Percentiles rank a stretch among this genome's conserved stretches.
Conservation (phyloP, 1,284 basidiomycete species). For the Kwoniella shivajii region DNA sequence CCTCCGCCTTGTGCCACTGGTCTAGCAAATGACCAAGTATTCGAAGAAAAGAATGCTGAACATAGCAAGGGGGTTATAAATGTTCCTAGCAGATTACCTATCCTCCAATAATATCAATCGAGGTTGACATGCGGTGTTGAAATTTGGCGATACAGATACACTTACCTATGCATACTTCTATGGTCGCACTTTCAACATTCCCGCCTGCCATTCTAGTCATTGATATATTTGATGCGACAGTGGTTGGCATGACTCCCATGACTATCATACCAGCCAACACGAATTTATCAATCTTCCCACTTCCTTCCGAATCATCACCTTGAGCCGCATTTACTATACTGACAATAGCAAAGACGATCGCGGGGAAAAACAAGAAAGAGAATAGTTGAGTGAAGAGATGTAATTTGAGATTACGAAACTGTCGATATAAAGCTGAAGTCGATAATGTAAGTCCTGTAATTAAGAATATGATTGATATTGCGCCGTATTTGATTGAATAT, state of each 20-base stretch:
- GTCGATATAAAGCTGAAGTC: conserved; percentile 24
- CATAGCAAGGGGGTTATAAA: conserved; percentile 46
- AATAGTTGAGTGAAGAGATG: conserved; percentile 44
- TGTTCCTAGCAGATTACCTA: conserved; percentile 35
- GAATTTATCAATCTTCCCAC: conserved; percentile 33
- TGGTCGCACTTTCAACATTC: conserved; percentile 39
- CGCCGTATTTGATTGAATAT: conserved; percentile 36
- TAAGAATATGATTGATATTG: conserved; percentile 48
- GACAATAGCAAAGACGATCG: conserved; percentile 37
- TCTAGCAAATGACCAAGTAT: conserved; percentile 37
- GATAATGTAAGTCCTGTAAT: conserved; percentile 45
- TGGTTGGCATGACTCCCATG: conserved; percentile 39
- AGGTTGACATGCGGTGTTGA: background rate
- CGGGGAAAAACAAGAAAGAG: conserved; percentile 44
- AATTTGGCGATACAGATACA: conserved; percentile 1
- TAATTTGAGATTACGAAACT: conserved; percentile 34
- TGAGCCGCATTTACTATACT: conserved; percentile 29
- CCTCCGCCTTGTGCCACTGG: conserved; percentile 32
- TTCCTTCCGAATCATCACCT: background rate
- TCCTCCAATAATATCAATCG: background rate
- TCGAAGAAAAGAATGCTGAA: conserved; percentile 34
- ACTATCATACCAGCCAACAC: conserved; percentile 43
- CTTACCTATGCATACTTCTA: conserved; percentile 41
- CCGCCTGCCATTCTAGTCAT: conserved; percentile 47
- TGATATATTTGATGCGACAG: conserved; percentile 42